Evolutionary conservation across 1,284 basidiomycete species (phyloP).

Genomic region (Meripilus lineatus): DNA sequence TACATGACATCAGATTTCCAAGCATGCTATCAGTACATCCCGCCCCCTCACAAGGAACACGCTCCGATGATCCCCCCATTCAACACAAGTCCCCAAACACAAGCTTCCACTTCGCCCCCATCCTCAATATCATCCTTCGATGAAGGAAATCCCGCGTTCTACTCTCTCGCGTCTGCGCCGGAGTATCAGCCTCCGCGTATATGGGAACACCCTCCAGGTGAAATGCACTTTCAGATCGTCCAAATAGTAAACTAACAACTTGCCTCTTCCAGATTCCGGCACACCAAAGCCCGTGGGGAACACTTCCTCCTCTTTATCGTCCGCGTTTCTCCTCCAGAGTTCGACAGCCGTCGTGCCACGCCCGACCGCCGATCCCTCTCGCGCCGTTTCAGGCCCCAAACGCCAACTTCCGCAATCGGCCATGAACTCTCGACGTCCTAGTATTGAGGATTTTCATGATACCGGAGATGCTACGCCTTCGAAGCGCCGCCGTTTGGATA

Average conservation of each 20-base stretch:
- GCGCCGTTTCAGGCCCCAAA: background rate
- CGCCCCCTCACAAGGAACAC: background rate
- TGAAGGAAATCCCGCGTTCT: background rate
- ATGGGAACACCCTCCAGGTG: too few species aligned
- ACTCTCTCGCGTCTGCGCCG: background rate
- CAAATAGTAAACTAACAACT: too few species aligned
- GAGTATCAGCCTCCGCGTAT: too few species aligned
- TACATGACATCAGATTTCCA: too few species aligned
- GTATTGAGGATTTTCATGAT: background rate
- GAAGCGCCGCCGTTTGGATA: conserved; percentile 4
- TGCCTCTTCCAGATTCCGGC: too few species aligned
- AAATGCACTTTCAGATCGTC: too few species aligned
- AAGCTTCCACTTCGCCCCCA: background rate
- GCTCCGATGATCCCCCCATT: background rate
- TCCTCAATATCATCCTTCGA: conserved; percentile 1
- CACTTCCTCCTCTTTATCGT: too few species aligned
- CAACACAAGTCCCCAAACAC: too few species aligned
- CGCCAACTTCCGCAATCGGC: background rate
- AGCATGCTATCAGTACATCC: background rate
- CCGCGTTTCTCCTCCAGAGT: too few species aligned
- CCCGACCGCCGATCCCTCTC: background rate
- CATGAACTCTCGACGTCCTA: background rate
- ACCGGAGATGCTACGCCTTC: conserved; percentile 7
- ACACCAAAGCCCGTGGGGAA: too few species aligned
- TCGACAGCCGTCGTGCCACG: background rate